phyloP scores from a whole-genome alignment of 495 filamentous ascomycete species.

The Penicillium longicatenatum region DNA sequence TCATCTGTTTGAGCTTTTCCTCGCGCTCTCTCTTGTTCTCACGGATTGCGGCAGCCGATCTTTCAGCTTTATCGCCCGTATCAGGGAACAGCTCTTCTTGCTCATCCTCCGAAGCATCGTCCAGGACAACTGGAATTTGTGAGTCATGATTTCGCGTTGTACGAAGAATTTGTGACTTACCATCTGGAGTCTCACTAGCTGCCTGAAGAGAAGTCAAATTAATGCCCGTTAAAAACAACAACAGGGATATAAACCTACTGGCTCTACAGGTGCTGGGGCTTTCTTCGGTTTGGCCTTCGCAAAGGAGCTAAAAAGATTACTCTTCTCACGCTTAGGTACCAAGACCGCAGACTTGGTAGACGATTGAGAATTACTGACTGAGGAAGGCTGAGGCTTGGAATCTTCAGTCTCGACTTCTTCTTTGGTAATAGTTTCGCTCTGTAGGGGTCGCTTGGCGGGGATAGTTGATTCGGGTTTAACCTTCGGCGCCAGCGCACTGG shows the following conservation, averaged over 20 bases:
- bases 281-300: slow-evolving; percentile 74
- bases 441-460: slow-evolving; percentile 38
- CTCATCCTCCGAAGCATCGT: slow-evolving; percentile 75
- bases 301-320: slow-evolving; percentile 80
- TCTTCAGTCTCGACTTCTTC: slow-evolving; percentile 33
- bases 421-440: slow-evolving; percentile 28
- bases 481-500: slow-evolving; percentile 17
- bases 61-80: slow-evolving; percentile 38
- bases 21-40: slow-evolving; percentile 70
- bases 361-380: slow-evolving; percentile 27
- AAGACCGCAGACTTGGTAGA: slow-evolving; percentile 40
- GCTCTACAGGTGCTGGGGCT: slow-evolving; percentile 36
- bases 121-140: slow-evolving; percentile 31
- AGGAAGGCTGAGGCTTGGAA: slow-evolving; percentile 27
- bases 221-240: slow-evolving; percentile 6
- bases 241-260: slow-evolving; percentile 17
- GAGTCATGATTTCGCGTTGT: slow-evolving; percentile 11
- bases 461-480: slow-evolving; percentile 30
- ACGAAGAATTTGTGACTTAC: slow-evolving; percentile 30
- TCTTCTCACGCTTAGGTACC: slow-evolving; percentile 60
- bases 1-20: slow-evolving; percentile 76
- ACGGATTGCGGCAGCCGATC: slow-evolving; percentile 40
- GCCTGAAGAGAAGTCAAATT: slow-evolving; percentile 20
- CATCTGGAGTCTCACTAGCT: slow-evolving; percentile 51
- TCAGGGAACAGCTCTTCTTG: slow-evolving; percentile 61